Evolutionary conservation across 2,329 filamentous ascomycete genomes (phyloP), one percentile per base, ranked within the genome.

Genomic region (Fusarium sulawesiense): DNA sequence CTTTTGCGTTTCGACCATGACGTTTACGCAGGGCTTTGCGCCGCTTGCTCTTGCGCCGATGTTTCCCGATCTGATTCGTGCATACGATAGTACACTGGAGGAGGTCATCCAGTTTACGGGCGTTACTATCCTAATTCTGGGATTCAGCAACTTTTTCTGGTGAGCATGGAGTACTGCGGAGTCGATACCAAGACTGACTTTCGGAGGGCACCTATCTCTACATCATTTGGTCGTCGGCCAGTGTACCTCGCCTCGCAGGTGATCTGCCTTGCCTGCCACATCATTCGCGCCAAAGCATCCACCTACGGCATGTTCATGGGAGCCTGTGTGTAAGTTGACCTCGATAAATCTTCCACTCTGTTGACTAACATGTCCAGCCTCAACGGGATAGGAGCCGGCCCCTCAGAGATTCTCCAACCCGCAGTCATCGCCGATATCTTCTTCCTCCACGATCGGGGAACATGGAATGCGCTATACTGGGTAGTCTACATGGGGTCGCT

Each of bases 381-480:
- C 4, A 60, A 56, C 10, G 67, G 67, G 16, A 58, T 70, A 1
- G 67, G 67, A 1, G 61, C 67, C 7, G 66, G 67, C 1, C 67
- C 66, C 9, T 51, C 51, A 3, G 67, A 70, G 14, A 70, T 54
- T 3, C 41, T 70, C 6, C 67, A 70, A 49, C 67, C 67, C 7
- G 56, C 51, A 30, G 44, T 70, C 54, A 70, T 70, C 11, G 66
- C 66, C n/a, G 67, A 70, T 9, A 70, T 70, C 14, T 70, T 63
- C 42, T 70, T 70, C 46, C 67, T 70, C 4, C 66, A 70, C 44
- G 67, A 70, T 13, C 56, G 67, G 7, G 66, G 67, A 20, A 70
- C 56, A 30, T 70, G 67, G 67, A 70, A 70, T 23, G 60, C 67
- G 6, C 18, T 70, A 37, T 70, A 70, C 13, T 70, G 66, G 67